phyloP scores from a whole-genome alignment of 2,329 filamentous ascomycete genomes.

The Rutstroemia sp. region DNA sequence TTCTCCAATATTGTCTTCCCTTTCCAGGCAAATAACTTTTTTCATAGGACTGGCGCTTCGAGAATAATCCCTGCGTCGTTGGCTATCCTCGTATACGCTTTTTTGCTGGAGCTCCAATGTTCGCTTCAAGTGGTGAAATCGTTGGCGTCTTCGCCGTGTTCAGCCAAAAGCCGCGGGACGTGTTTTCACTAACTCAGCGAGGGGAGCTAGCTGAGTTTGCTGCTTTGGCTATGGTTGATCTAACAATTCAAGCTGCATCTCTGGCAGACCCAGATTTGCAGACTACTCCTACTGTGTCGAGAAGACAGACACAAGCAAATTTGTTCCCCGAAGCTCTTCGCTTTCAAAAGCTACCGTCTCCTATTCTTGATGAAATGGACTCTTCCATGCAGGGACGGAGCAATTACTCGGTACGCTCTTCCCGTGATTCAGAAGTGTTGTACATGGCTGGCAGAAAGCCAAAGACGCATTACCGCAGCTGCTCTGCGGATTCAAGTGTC shows the following conservation, averaged over 20 bases:
- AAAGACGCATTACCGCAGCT: not conserved
- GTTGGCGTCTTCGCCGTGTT: conserved; percentile 30
- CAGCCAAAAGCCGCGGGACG: conserved; percentile 19
- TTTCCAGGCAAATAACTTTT: conserved; percentile 4
- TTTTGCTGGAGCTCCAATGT: conserved; percentile 32
- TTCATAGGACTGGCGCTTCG: conserved; percentile 32
- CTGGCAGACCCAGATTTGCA: conserved; percentile 7
- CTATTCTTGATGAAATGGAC: not conserved
- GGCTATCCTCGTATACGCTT: conserved; percentile 28
- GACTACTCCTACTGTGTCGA: conserved; percentile 8
- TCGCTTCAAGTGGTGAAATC: conserved; percentile 24
- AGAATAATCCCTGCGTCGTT: conserved; percentile 27
- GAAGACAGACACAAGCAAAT: conserved; percentile 11
- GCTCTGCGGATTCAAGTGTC: not conserved
- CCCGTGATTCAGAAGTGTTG: conserved; percentile 2
- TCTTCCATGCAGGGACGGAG: not conserved
- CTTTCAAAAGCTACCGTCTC: not conserved
- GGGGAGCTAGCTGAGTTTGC: conserved; percentile 27
- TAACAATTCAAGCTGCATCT: conserved; percentile 8
- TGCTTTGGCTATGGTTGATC: conserved; percentile 13
- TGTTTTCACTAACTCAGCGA: conserved; percentile 23
- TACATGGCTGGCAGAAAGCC: not conserved
- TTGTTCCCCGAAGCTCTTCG: conserved; percentile 4
- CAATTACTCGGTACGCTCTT: not conserved
- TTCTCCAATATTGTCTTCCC: not conserved